A percentile compares a stretch with the other conserved stretches of the same genome.
Conservation (phyloP, 495 filamentous ascomycete genomes). For the Penicillium salamii region DNA sequence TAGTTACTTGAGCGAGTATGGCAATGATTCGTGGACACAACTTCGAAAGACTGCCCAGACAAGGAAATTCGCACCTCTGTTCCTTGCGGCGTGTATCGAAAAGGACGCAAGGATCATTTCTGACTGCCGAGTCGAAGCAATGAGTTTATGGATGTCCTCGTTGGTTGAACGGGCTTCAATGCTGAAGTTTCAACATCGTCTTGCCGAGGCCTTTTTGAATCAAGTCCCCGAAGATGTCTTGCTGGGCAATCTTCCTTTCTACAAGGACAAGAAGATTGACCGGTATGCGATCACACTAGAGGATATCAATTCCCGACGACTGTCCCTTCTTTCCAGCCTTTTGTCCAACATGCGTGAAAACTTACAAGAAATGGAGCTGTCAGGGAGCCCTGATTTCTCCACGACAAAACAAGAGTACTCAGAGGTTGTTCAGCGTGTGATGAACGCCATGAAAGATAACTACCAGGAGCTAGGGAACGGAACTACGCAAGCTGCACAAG, state of each 20-base stretch:
- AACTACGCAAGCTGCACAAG: constrained; percentile 31
- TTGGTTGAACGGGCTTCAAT: constrained; percentile 63
- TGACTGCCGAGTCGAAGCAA: constrained; percentile 48
- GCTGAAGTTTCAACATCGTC: constrained; percentile 65
- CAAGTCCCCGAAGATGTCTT: constrained; percentile 43
- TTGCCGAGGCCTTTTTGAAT: constrained; percentile 57
- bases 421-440: constrained; percentile 53
- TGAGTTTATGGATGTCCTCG: constrained; percentile 58
- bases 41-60: constrained; percentile 63
- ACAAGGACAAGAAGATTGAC: constrained; percentile 31
- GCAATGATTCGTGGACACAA: constrained; percentile 57
- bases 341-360: constrained; percentile 64
- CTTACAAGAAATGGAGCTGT: constrained; percentile 36
- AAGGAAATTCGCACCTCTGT: constrained; percentile 60
- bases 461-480: constrained; percentile 57
- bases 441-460: constrained; percentile 67
- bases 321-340: constrained; percentile 59
- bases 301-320: constrained; percentile 56
- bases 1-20: constrained; percentile 55
- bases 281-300: constrained; percentile 47
- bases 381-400: constrained; percentile 23
- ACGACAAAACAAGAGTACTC: constrained; percentile 52
- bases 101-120: constrained; percentile 38
- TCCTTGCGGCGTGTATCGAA: constrained; percentile 56
- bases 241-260: constrained; percentile 62